These are phyloP conservation scores for Mycena rebaudengoi DNA, from an alignment of 768 basidiomycete species.

Conservation along the genomic window DNA sequence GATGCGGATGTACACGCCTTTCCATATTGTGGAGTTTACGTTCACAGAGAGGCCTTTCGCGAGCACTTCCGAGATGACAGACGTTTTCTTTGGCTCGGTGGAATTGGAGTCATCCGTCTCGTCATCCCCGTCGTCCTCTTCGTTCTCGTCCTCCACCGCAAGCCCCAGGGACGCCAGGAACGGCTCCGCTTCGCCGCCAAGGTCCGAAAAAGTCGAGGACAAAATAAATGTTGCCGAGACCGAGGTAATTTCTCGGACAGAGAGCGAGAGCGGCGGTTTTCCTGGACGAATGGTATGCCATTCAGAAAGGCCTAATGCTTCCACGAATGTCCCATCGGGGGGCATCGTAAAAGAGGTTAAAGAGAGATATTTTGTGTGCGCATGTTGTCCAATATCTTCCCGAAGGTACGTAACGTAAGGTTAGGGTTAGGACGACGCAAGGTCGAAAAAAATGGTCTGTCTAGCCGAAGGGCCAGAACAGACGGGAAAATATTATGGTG, in stretches of 20 bases:
- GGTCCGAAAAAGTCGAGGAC: constrained; percentile 57
- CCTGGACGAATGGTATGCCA: constrained; percentile 85
- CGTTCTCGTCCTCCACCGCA: constrained; percentile 38
- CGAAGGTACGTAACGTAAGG: too few relatives aligned
- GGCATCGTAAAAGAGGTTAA: constrained; percentile 31
- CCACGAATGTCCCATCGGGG: constrained; percentile 31
- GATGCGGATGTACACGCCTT: constrained; percentile 79
- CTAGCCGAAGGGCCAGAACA: too few relatives aligned
- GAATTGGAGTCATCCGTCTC: constrained; percentile 38
- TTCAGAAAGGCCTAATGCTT: constrained; percentile 32
- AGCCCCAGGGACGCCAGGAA: constrained; percentile 52
- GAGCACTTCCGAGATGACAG: constrained; percentile 71
- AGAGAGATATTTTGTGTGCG: background rate
- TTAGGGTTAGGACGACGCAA: too few relatives aligned
- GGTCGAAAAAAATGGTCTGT: too few relatives aligned
- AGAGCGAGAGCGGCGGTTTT: constrained; percentile 73
- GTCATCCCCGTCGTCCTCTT: constrained; percentile 46
- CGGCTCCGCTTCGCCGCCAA: constrained; percentile 47
- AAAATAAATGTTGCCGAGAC: constrained; percentile 86
- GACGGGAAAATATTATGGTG: too few relatives aligned
- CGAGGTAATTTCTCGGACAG: constrained; percentile 83
- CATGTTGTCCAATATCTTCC: background rate
- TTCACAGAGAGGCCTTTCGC: constrained; percentile 81
- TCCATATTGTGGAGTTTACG: constrained; percentile 83
- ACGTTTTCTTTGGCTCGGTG: constrained; percentile 38